Evolutionary conservation across 345 rosid species (phyloP), one percentile per base, ranked within the genome.

Genomic region (Linum lewisii): DNA sequence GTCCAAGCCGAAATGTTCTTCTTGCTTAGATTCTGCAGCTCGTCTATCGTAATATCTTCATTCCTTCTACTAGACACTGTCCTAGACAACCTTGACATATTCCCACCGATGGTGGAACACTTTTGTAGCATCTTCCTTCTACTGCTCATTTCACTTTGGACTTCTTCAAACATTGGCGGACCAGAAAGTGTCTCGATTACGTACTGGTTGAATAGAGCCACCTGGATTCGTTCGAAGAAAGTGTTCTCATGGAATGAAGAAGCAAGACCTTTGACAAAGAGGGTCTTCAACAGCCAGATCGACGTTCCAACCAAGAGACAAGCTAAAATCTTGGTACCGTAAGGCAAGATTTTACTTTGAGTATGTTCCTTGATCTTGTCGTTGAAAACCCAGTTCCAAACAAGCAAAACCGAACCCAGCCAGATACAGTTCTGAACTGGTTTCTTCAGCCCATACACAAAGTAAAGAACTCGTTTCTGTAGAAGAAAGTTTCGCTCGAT

Each of bases 181-280:
- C 76, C 73, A 0, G 66, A 74, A 47, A 81, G 76, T 0, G 61
- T 67, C 63, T 68, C 81, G 1, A 78, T 70, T 54, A 76, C 74
- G 45, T 78, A 76, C 26, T 81, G 86, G 65, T 68, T 66, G 66
- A 78, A 78, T 34, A 78, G 45, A 52, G 82, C 75, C 55, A 72
- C 79, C 68, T 74, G 83, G 68, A 81, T 78, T 47, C 86, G 68
- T 23, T 81, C 83, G 14, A 81, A 81, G 73, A 74, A 78, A 6
- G 78, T 64, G 51, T 63, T 78, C 8, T 74, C 82, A 55, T 78
- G 82, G 64, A 78, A 75, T 10, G 75, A 72, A 21, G 72, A 76
- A 67, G 83, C 80, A 2, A 81, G 74, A 61, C 72, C 75, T 72
- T 76, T 81, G 60, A 77, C 80, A 6, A 81, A 44, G 22, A 81